Conservation (phyloP, 352 stramenopile genomes). For the Phytophthora parvispora region DNA sequence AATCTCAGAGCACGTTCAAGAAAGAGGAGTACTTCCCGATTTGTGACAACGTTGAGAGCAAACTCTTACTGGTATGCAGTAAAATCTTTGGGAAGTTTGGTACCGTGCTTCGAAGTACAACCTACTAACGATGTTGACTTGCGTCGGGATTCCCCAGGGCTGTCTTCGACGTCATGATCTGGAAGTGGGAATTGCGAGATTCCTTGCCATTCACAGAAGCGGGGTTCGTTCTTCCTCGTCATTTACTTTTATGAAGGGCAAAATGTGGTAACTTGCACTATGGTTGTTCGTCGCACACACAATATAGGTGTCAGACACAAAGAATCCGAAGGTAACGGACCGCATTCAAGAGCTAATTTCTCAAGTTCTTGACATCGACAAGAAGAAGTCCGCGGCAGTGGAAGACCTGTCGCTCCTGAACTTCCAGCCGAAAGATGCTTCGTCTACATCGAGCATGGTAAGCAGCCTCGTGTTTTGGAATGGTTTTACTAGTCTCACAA, state of each 20-base stretch:
- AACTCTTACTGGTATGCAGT: slow-evolving; percentile 57
- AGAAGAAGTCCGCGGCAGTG: slow-evolving; percentile 67
- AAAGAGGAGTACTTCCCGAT: slow-evolving; percentile 85
- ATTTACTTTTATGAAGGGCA: neutral
- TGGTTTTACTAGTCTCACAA: neutral
- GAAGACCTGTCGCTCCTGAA: slow-evolving; percentile 80
- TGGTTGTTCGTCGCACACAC: neutral
- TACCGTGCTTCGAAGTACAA: too few relatives aligned
- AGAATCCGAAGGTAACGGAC: slow-evolving; percentile 62
- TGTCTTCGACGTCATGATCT: slow-evolving; percentile 77
- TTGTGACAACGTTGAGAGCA: slow-evolving; percentile 63
- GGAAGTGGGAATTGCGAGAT: slow-evolving; percentile 78
- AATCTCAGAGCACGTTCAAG: slow-evolving; percentile 66
- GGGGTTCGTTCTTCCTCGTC: slow-evolving; percentile 38
- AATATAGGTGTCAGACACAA: slow-evolving; percentile 59
- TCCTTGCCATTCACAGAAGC: slow-evolving; percentile 67
- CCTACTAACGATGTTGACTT: neutral
- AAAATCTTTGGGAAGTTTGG: too few relatives aligned
- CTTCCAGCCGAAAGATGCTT: slow-evolving; percentile 66
- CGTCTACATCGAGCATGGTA: slow-evolving; percentile 59
- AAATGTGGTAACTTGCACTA: neutral
- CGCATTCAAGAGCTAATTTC: slow-evolving; percentile 79
- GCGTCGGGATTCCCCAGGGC: slow-evolving; percentile 37
- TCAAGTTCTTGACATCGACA: slow-evolving; percentile 72
- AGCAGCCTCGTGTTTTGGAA: neutral